phyloP scores from a whole-genome alignment of 148 eudicot species.

The Camellia japonica region DNA sequence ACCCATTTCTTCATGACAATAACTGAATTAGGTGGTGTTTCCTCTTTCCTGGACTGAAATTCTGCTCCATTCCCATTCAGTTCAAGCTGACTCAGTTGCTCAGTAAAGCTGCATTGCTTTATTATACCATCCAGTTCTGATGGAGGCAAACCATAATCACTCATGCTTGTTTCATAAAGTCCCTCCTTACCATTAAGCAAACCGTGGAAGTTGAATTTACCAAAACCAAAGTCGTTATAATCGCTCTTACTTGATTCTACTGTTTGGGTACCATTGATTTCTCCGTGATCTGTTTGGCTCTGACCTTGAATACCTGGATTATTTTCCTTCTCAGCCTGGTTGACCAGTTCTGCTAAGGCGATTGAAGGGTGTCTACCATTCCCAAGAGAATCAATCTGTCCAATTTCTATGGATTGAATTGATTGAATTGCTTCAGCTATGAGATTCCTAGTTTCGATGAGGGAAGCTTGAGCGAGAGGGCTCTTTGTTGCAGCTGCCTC shows the following conservation, averaged over 20 bases:
- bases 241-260: slow-evolving; percentile 17
- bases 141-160: slow-evolving; percentile 14
- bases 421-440: slow-evolving; percentile 78
- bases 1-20: slow-evolving; percentile 65
- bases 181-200: slow-evolving; percentile 15
- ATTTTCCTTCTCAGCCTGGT: slow-evolving; percentile 14
- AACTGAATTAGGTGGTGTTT: slow-evolving; percentile 19
- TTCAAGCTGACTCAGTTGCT: slow-evolving; percentile 19
- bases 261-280: slow-evolving; percentile 39
- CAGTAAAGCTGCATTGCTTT: slow-evolving; percentile 17
- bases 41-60: slow-evolving; percentile 16
- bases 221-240: slow-evolving; percentile 23
- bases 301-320: slow-evolving; percentile 9
- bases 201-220: slow-evolving; percentile 16
- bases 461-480: slow-evolving; percentile 79
- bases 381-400: slow-evolving; percentile 17
- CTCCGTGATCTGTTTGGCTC: neutral
- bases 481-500: slow-evolving; percentile 73
- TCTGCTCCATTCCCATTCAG: slow-evolving; percentile 38
- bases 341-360: slow-evolving; percentile 13
- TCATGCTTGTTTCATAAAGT: neutral
- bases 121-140: slow-evolving; percentile 10
- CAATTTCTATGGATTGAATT: slow-evolving; percentile 53
- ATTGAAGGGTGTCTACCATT: slow-evolving; percentile 7
- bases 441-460: slow-evolving; percentile 74